Evolutionary conservation across 1,139 yeast species (phyloP), one percentile per base, ranked within the genome.

Genomic region (Yamadazyma friedrichii): DNA sequence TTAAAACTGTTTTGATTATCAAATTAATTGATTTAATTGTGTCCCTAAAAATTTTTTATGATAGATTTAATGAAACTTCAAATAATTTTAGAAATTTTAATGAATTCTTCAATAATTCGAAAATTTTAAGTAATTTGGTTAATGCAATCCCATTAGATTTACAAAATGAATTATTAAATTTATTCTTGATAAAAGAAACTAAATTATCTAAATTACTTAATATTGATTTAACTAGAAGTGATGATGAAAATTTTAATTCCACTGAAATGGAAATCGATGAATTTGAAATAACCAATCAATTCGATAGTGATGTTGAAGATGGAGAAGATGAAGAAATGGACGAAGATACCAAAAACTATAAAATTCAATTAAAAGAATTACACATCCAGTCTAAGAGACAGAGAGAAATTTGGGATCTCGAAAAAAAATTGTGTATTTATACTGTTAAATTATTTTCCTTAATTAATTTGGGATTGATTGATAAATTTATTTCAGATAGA

Each of bases 211-310:
- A 44, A 20, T 31, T 45, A 3, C 43, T 55, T 12, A 62, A 59
- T 0, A 54, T 71, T 3, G 67, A 70, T 10, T 58, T 84, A 41
- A 84, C 79, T 28, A 70, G 87, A 52, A 65, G 62, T 17, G 80
- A 71, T 31, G 70, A 72, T 30, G 89, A 84, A 56, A 83, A 74
- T 51, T 85, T 81, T 3, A 74, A 31, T n/a, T 16, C 15, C 9
- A 40, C 35, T 9, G 17, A 29, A 9, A 22, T 36, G 20, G 15
- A 26, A 30, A 3, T 15, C 10, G 37, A 36, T 17, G 43, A 39
- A 20, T 17, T 15, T 29, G 39, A 42, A 76, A 67, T 40, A 72
- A 70, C 16, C 50, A 58, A 29, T 43, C 50, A 35, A 20, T 40
- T 54, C 28, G 55, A 49, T 9, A 51, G 45, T 27, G 54, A 43